Base-by-base conservation (phyloP, 2,329 filamentous ascomycete genomes). In the Pyrenophora tritici-repentis region DNA sequence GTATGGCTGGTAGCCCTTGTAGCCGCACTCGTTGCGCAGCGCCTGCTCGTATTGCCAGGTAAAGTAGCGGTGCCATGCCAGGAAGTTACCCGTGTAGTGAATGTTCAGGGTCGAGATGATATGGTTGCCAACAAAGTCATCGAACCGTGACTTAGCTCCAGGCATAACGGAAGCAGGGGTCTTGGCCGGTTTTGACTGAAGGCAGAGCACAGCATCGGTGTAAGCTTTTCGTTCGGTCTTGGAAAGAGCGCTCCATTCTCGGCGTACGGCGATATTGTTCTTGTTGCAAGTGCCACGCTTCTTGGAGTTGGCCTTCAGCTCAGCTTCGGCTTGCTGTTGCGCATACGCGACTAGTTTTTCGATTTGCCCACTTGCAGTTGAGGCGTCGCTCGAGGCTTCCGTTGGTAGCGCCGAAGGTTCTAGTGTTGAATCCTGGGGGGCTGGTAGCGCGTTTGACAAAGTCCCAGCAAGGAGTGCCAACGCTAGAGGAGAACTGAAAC, bases 1-100 rank as follows among this genome's bases (percentile, higher is more conserved):
- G 70, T 82, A 83, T 1, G 75, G 76, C 37, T 73, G 70, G 41
- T 69, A 66, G 42, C 73, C 75, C 3, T 59, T 67, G 58, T 75
- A 78, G 37, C 73, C 74, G 46, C 76, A 78, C 43, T 78, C 75
- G 3, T 73, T 64, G 14, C 61, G 71, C 1, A 78, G 67, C 0
- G 74, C 73, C 36, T 72, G 59, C 53, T 78, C 75, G 55, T 75
- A 77, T 4, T 67, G 56, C 62, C 76, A 71, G 3, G 64, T 64
- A 50, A 73, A 76, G 61, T 76, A 73, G 12, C 75, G 65, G 53
- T 78, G 75, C 75, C 75, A 76, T 20, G 52, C 55, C 6, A 63
- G 48, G 43, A 62, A 63, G 9, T 60, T 61, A 39, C 70, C 71
- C 6, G 70, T 73, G 37, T 67, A 70, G 38, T 73, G 72, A 17